These are phyloP conservation scores for Calonectria pseudoreteaudii DNA, from an alignment of 2,329 filamentous ascomycete genomes.

Conservation along the genomic window DNA sequence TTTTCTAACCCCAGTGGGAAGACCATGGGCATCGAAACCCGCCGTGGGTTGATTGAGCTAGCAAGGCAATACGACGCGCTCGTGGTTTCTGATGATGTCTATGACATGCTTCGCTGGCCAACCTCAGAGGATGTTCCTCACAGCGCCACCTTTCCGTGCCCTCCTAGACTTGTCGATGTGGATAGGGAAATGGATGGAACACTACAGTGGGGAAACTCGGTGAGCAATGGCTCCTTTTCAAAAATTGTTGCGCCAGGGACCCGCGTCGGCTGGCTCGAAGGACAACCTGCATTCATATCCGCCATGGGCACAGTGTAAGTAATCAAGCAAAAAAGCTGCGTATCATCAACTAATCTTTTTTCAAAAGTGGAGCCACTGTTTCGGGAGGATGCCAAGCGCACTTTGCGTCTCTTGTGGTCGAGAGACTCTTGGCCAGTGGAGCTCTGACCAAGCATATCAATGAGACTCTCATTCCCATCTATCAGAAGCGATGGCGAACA, in stretches of 20 bases:
- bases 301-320: constrained; percentile 8
- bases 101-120: constrained; percentile 75
- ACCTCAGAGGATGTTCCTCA: constrained; percentile 15
- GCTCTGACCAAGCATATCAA: background rate
- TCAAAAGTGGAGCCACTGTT: background rate
- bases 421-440: background rate
- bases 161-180: constrained; percentile 1
- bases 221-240: constrained; percentile 75
- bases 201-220: constrained; percentile 67
- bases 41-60: constrained; percentile 67
- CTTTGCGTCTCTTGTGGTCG: background rate
- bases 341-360: background rate
- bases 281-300: background rate
- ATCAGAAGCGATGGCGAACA: background rate
- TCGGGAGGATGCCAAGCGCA: constrained; percentile 3
- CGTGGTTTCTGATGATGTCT: constrained; percentile 77
- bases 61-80: constrained; percentile 74
- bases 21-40: constrained; percentile 68
- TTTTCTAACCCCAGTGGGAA: constrained; percentile 77
- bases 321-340: background rate
- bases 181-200: background rate
- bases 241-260: constrained; percentile 74
- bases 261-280: constrained; percentile 67
- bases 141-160: background rate
- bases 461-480: background rate